Evolutionary conservation across 164 flowering plant species (phyloP).

Genomic region (Tetrastigma voinierianum): DNA sequence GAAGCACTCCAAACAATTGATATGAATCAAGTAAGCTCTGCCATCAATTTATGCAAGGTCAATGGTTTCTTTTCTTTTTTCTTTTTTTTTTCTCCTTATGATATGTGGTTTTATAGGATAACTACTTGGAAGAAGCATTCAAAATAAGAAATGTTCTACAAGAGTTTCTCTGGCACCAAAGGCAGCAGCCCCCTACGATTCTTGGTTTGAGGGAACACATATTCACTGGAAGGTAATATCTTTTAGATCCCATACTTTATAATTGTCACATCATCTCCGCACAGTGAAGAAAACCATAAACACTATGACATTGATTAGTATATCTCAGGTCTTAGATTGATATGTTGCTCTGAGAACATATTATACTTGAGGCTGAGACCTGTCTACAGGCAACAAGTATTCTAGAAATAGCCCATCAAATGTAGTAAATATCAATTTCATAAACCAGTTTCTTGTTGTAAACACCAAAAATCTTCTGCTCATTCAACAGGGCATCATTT

Average conservation of each 20-base stretch:
- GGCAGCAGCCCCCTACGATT: constrained; percentile 61
- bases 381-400: too few relatives aligned
- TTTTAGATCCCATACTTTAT: not conserved
- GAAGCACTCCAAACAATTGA: constrained; percentile 94
- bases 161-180: constrained; percentile 57
- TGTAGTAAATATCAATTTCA: too few relatives aligned
- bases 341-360: too few relatives aligned
- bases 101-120: constrained; percentile 51
- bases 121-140: constrained; percentile 86
- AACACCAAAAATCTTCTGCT: too few relatives aligned
- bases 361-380: too few relatives aligned
- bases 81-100: constrained; percentile 3
- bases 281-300: not conserved
- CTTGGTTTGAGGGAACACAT: constrained; percentile 89
- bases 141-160: constrained; percentile 88
- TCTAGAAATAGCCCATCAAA: too few relatives aligned
- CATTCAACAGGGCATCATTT: too few relatives aligned
- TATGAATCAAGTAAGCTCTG: constrained; percentile 79
- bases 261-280: not conserved
- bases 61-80: not conserved
- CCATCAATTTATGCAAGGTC: not conserved
- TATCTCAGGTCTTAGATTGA: too few relatives aligned
- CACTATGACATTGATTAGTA: too few relatives aligned
- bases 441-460: too few relatives aligned
- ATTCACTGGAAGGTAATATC: constrained; percentile 85